Evolutionary conservation across 2,329 filamentous ascomycete genomes (phyloP).

Genomic region (Diaporthe citrichinensis): DNA sequence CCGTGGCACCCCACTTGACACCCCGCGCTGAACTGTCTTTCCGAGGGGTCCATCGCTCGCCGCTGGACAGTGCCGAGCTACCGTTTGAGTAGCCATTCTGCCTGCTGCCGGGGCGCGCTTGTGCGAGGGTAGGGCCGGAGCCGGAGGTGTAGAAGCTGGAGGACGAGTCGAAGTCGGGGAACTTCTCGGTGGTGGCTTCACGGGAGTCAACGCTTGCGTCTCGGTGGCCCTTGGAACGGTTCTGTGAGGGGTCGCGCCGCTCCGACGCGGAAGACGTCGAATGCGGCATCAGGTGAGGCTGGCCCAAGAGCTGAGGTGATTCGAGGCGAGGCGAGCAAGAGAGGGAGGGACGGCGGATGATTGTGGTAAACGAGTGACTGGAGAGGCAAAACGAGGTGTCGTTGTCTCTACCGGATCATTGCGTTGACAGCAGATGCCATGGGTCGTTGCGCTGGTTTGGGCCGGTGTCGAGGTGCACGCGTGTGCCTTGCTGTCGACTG

Average conservation of each 20-base stretch:
- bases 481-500: conserved; percentile 1
- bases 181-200: conserved; percentile 65
- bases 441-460: background rate
- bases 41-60: conserved; percentile 74
- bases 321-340: background rate
- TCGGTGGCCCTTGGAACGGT: conserved; percentile 49
- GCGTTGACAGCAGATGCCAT: conserved; percentile 30
- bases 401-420: conserved; percentile 42
- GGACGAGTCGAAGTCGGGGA: conserved; percentile 67
- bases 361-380: conserved; percentile 42
- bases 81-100: conserved; percentile 50
- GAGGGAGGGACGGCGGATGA: conserved; percentile 38
- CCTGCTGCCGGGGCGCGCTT: conserved; percentile 39
- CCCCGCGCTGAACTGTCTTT: conserved; percentile 60
- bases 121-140: conserved; percentile 17
- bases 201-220: conserved; percentile 47
- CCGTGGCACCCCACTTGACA: conserved; percentile 49
- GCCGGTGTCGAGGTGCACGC: background rate
- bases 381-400: conserved; percentile 17
- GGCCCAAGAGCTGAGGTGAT: conserved; percentile 24
- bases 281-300: conserved; percentile 54
- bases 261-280: conserved; percentile 52
- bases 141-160: conserved; percentile 15
- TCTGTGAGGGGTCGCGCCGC: conserved; percentile 53
- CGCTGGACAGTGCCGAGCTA: conserved; percentile 45